Percentiles rank a stretch among this genome's conserved stretches.
Conservation (phyloP, 495 filamentous ascomycete genomes). For the Penicillium simplicissimum region DNA sequence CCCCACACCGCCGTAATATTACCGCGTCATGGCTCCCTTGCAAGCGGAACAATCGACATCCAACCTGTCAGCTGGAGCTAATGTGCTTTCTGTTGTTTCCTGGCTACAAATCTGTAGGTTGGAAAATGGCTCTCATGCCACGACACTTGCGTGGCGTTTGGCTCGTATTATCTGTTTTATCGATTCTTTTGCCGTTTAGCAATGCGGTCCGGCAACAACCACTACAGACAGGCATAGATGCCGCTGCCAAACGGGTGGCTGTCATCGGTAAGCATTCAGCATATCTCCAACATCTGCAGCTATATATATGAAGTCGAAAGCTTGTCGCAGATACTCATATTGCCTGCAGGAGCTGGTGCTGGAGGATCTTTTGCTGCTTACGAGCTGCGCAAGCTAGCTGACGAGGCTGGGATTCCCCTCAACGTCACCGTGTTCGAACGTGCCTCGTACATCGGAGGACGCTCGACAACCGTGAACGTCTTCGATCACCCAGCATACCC, state of each 20-base stretch:
- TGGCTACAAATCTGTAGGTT: background rate
- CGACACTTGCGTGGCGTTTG: background rate
- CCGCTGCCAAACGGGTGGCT: conserved; percentile 42
- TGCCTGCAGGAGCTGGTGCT: conserved; percentile 77
- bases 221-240: conserved; percentile 19
- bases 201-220: conserved; percentile 28
- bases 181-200: conserved; percentile 22
- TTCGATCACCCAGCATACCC: conserved; percentile 68
- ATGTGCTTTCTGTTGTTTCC: background rate
- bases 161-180: conserved; percentile 11
- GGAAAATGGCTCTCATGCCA: background rate
- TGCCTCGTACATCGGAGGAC: conserved; percentile 76
- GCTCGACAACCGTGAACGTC: conserved; percentile 84
- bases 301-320: background rate
- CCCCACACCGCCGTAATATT: conserved; percentile 16
- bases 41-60: conserved; percentile 6
- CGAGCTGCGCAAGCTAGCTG: conserved; percentile 69
- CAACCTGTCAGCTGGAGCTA: background rate
- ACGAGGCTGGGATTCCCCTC: conserved; percentile 50
- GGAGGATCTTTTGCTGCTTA: conserved; percentile 87
- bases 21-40: conserved; percentile 8
- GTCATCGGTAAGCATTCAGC: conserved; percentile 43
- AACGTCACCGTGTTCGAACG: conserved; percentile 92
- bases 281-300: background rate
- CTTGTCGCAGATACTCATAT: conserved; percentile 2